These are phyloP conservation scores for Oryza brachyantha DNA, from an alignment of 176 grass and related monocot genomes.

Conservation along the genomic window DNA sequence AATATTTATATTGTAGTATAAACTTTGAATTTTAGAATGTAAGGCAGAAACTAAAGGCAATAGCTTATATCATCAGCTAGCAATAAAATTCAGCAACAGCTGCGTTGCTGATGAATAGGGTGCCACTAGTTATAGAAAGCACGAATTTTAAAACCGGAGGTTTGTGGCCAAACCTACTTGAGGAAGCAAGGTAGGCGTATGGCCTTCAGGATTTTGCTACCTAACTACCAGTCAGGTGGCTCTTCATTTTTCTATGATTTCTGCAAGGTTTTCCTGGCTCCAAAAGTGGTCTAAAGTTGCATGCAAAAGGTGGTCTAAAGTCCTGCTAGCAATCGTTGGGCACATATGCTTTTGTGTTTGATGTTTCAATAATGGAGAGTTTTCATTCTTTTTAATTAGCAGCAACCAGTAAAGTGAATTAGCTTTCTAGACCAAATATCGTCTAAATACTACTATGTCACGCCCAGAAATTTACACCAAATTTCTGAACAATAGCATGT, in stretches of 20 bases:
- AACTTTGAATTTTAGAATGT: too few relatives aligned
- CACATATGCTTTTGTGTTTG: neutral
- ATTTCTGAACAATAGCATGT: too few relatives aligned
- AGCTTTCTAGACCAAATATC: neutral
- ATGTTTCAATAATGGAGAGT: neutral
- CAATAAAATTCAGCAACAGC: neutral
- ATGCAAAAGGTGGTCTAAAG: neutral
- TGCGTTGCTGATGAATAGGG: neutral
- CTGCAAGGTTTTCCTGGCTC: neutral
- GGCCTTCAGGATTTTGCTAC: neutral
- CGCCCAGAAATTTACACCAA: too few relatives aligned
- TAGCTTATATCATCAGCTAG: too few relatives aligned
- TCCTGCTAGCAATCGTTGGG: neutral
- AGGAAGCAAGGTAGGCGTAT: neutral
- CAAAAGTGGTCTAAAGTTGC: neutral
- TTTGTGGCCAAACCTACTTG: slow-evolving; percentile 30
- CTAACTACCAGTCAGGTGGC: slow-evolving; percentile 7
- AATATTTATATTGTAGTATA: too few relatives aligned
- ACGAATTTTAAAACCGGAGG: neutral
- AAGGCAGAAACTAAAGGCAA: too few relatives aligned
- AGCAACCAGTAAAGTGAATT: neutral
- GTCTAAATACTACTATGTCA: neutral
- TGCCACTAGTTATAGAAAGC: neutral
- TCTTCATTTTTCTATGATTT: slow-evolving; percentile 3
- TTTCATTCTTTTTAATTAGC: neutral